phyloP scores from a whole-genome alignment of 352 stramenopile genomes.

The Thalassiosira livingstoniorum region DNA sequence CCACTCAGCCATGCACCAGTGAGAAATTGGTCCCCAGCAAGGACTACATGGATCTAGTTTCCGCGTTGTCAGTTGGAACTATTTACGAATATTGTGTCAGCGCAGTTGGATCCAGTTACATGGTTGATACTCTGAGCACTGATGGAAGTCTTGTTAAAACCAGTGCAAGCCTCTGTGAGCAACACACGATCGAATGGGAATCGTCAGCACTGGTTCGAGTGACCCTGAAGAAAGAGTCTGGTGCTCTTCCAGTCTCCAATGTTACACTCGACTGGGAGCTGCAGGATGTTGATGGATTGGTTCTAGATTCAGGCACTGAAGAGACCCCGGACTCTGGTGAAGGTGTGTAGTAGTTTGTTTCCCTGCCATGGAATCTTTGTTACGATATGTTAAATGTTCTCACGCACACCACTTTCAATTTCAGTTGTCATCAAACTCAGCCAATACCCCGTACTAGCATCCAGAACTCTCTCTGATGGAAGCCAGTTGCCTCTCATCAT shows the following conservation, averaged over 20 bases:
- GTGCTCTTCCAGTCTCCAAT: conserved; percentile 7
- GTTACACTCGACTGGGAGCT: conserved; percentile 14
- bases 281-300: background rate
- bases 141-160: conserved; percentile 9
- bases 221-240: background rate
- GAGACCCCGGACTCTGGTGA: background rate
- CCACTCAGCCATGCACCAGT: background rate
- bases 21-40: background rate
- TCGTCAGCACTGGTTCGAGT: conserved; percentile 16
- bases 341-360: background rate
- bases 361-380: background rate
- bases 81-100: conserved; percentile 22
- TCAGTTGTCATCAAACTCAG: background rate
- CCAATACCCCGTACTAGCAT: background rate
- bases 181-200: conserved; percentile 17
- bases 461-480: conserved; percentile 10
- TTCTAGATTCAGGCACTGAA: too few species aligned
- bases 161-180: background rate
- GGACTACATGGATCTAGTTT: conserved; percentile 8
- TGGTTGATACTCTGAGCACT: background rate
- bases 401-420: background rate
- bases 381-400: too few species aligned
- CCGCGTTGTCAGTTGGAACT: conserved; percentile 3
- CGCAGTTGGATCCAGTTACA: conserved; percentile 3
- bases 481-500: conserved; percentile 14